These are phyloP conservation scores for Monoraphidium neglectum DNA, from an alignment of 139 green algal species.

Conservation along the genomic window DNA sequence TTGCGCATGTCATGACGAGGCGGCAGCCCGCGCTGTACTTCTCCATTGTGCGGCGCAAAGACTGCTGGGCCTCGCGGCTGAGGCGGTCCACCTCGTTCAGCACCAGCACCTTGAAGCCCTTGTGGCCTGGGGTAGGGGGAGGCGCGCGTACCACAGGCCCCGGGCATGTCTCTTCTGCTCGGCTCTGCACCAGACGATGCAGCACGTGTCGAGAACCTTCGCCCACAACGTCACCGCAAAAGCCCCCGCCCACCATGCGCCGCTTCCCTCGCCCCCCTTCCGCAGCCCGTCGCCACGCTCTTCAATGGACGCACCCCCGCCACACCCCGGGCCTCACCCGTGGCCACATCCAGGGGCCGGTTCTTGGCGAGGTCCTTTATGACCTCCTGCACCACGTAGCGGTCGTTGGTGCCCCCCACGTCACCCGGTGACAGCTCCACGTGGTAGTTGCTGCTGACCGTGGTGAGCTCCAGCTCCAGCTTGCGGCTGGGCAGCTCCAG, in stretches of 20 bases:
- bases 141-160: too few species aligned
- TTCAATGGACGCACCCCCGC: too few species aligned
- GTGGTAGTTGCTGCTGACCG: slow-evolving; percentile 87
- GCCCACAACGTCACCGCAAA: background rate
- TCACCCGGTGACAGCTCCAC: slow-evolving; percentile 95
- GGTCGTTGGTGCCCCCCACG: slow-evolving; percentile 88
- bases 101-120: slow-evolving; percentile 89
- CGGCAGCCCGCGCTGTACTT: slow-evolving; percentile 93
- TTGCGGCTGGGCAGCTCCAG: slow-evolving; percentile 83
- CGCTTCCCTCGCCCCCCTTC: background rate
- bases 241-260: background rate
- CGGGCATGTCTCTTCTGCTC: too few species aligned
- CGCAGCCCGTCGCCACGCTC: too few species aligned
- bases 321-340: too few species aligned
- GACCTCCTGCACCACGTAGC: slow-evolving; percentile 88
- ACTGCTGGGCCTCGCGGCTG: slow-evolving; percentile 89
- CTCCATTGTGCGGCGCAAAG: slow-evolving; percentile 96
- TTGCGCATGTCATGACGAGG: slow-evolving; percentile 87
- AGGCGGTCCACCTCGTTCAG: slow-evolving; percentile 96
- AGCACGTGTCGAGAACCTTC: background rate
- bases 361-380: slow-evolving; percentile 98
- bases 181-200: too few species aligned
- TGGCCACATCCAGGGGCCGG: slow-evolving; percentile 70
- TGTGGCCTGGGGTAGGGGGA: slow-evolving; percentile 41
- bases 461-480: slow-evolving; percentile 97